These are phyloP conservation scores for Hypholoma fasciculare DNA, from an alignment of 768 basidiomycete species.

Conservation along the genomic window DNA sequence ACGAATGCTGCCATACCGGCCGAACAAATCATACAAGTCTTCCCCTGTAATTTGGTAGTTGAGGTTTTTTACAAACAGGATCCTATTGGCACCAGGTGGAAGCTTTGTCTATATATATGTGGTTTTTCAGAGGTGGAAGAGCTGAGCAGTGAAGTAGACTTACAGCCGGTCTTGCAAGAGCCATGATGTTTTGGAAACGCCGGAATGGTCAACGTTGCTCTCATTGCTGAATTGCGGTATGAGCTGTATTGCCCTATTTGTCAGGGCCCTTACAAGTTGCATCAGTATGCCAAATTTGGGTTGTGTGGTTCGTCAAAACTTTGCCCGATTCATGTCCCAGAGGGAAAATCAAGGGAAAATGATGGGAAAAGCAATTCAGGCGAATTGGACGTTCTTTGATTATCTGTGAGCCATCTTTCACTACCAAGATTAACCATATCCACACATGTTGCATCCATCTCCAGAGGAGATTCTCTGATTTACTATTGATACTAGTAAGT, in stretches of 20 bases:
- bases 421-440: too few species aligned
- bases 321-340: not conserved
- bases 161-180: constrained; percentile 71
- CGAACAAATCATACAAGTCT: constrained; percentile 96
- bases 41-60: constrained; percentile 93
- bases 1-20: constrained; percentile 94
- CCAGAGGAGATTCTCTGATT: too few species aligned
- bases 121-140: not conserved
- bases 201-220: not conserved
- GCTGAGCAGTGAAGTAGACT: constrained; percentile 17
- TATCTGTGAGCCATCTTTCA: not conserved
- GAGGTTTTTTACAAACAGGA: constrained; percentile 91
- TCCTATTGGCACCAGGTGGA: constrained; percentile 90
- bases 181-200: constrained; percentile 49
- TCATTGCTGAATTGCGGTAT: not conserved
- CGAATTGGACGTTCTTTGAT: not conserved
- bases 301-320: not conserved
- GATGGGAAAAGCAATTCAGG: too few species aligned
- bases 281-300: not conserved
- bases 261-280: not conserved
- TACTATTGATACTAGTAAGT: too few species aligned
- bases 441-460: too few species aligned
- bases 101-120: constrained; percentile 63
- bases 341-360: not conserved
- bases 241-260: not conserved